Evolutionary conservation across 352 stramenopile species (phyloP).

Genomic region (Thraustochytrium sp.): DNA sequence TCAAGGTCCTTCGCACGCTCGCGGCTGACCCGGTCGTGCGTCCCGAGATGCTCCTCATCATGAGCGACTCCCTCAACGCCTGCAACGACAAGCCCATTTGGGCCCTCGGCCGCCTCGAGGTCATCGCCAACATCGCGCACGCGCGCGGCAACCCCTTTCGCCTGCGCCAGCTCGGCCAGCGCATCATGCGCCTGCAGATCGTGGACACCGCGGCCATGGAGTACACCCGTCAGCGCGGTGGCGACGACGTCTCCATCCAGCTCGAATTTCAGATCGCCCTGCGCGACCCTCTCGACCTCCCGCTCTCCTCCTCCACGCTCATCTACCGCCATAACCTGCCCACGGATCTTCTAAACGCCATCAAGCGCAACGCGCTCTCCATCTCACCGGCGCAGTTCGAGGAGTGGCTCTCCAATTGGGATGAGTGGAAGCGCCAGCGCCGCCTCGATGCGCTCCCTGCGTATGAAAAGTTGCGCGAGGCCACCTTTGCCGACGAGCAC

Average conservation of each 20-base stretch:
- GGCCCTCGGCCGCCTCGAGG: not conserved
- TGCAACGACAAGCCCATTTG: constrained; percentile 26
- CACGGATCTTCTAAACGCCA: not conserved
- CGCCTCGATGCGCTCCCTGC: not conserved
- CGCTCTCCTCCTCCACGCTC: not conserved
- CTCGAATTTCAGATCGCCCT: not conserved
- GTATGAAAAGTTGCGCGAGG: not conserved
- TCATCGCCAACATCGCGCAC: not conserved
- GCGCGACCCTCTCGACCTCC: not conserved
- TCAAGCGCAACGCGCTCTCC: not conserved
- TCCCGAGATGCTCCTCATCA: not conserved
- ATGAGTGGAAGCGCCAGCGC: not conserved
- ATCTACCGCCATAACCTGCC: not conserved
- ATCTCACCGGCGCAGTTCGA: not conserved
- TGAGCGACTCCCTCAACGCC: not conserved
- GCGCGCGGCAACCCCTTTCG: not conserved
- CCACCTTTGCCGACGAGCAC: not conserved
- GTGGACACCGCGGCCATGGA: not conserved
- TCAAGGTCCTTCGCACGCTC: not conserved
- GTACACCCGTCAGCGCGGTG: not conserved
- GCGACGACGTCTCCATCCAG: not conserved
- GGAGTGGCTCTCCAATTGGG: not conserved
- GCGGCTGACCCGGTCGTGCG: not conserved
- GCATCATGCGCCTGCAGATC: not conserved
- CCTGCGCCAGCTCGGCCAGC: not conserved